A percentile compares a stretch with the other conserved stretches of the same genome.
Conservation (phyloP, 306 rosid species). For the Dalbergia oliveri region DNA sequence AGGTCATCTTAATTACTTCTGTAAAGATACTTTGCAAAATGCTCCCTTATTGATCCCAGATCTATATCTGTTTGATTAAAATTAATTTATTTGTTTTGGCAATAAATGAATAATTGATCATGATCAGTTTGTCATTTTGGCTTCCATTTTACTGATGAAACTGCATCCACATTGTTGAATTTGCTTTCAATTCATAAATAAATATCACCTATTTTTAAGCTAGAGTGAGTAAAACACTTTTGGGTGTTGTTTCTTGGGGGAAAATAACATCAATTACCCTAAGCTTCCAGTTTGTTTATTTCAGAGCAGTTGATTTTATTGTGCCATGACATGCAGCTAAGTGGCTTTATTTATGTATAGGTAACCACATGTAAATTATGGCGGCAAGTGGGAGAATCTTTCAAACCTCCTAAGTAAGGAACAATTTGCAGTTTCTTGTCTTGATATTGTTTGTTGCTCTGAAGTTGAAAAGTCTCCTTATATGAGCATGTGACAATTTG, state of each 20-base stretch:
- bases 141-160: not conserved
- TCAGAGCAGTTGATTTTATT: conserved; percentile 40
- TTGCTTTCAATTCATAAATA: conserved; percentile 15
- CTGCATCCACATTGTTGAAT: not conserved
- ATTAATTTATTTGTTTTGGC: no score
- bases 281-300: conserved; percentile 29
- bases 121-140: conserved; percentile 4
- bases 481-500: conserved; percentile 6
- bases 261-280: conserved; percentile 19
- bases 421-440: conserved; percentile 29
- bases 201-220: not conserved
- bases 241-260: conserved; percentile 24
- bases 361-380: conserved; percentile 97
- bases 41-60: not conserved
- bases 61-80: no score
- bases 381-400: conserved; percentile 99
- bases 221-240: not conserved
- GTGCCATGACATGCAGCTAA: conserved; percentile 42
- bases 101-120: not conserved
- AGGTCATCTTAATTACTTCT: not conserved
- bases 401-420: conserved; percentile 98
- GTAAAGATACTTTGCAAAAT: conserved; percentile 17
- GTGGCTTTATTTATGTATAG: conserved; percentile 57
- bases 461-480: conserved; percentile 16
- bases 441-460: conserved; percentile 33